Evolutionary conservation across 768 basidiomycete species (phyloP), one percentile per base, ranked within the genome.

Genomic region (Panaeolus papilionaceus): DNA sequence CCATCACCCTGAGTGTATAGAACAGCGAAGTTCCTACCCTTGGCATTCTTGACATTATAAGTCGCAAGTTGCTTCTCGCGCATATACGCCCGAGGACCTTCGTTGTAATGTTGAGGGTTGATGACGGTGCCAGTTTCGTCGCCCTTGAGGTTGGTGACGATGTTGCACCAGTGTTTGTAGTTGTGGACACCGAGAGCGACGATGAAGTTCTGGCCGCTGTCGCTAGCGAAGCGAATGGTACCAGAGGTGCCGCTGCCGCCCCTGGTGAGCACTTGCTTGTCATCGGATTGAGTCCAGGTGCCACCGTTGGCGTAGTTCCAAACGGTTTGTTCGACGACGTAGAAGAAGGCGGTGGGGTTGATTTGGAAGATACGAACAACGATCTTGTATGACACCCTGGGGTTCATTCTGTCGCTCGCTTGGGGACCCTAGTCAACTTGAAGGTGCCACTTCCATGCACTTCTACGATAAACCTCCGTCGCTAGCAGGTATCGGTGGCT

Each of bases 211-310:
- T 82, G 79, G 65, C 73, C 76, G 9, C 61, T 72, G 63, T 74
- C 73, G 5, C 71, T 68, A 37, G 47, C 38, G 72, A 82, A 75
- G 64, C 79, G 79, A n/a, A 83, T 63, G 6, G 73, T 72, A 8
- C 83, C 80, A 14, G 80, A 82, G 0, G 80, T 82, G 47, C 80
- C 82, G 67, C 81, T 83, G 7, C 75, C 77, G 38, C 70, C 73
- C 75, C 80, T 81, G 63, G 51, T 75, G 69, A 84, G 77, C n/a
- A 71, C 73, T 62, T 64, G 66, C 77, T 64, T 26, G 2, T 69
- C 76, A 51, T 75, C 47, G 37, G 26, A 23, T 28, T 51, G 20
- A 10, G 49, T 51, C 49, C 49, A 51, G 26, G 49, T 51, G 8
- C 49, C 72, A 12, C 76, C 76, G 68, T 76, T 75, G 37, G 74